These are phyloP conservation scores for Chenopodium quinoa DNA, from an alignment of 148 eudicot species.

Conservation along the genomic window DNA sequence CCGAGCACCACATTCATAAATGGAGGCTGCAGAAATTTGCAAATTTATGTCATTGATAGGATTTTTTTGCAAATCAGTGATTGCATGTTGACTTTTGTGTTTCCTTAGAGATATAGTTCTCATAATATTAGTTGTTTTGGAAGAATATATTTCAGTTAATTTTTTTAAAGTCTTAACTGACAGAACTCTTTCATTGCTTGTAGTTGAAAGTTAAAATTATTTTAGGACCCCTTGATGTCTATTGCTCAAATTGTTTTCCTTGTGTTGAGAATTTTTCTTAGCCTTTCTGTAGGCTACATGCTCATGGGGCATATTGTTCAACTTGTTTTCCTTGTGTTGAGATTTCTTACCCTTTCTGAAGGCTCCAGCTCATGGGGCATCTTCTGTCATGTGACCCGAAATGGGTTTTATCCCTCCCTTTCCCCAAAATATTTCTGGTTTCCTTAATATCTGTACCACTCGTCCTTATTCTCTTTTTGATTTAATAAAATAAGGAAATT, in stretches of 20 bases:
- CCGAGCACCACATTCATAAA: neutral
- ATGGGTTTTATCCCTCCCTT: conserved; percentile 1
- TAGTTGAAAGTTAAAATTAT: neutral
- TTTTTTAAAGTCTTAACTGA: too few relatives aligned
- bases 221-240: neutral
- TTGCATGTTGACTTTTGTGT: neutral
- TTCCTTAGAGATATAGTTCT: neutral
- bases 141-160: neutral
- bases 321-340: neutral
- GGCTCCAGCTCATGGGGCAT: neutral
- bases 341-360: neutral
- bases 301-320: neutral
- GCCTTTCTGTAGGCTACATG: neutral
- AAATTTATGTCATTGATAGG: neutral
- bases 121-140: neutral
- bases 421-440: neutral
- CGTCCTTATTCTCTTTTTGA: too few relatives aligned
- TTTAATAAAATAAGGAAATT: too few relatives aligned
- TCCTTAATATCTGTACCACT: neutral
- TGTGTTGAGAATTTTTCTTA: neutral
- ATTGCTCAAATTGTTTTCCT: neutral
- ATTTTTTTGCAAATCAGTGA: neutral
- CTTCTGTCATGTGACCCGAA: neutral
- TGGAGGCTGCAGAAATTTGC: neutral
- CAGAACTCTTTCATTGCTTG: too few relatives aligned